Evolutionary conservation across 768 basidiomycete species (phyloP), one percentile per base, ranked within the genome.

Genomic region (Flagelloscypha sp.): DNA sequence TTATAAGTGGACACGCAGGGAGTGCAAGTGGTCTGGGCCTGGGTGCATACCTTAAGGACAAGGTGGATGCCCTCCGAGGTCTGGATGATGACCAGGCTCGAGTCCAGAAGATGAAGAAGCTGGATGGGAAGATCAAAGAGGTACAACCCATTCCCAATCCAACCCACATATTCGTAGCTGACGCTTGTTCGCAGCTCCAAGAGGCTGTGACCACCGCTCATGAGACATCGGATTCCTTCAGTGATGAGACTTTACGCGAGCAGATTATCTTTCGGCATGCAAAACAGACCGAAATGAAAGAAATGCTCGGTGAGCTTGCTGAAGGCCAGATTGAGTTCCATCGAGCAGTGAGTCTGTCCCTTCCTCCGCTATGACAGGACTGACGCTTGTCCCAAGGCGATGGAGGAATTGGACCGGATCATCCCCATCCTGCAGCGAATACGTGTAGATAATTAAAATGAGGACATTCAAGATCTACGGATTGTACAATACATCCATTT

Each of bases 331-430:
- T 98, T 46, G 90, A 92, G 55, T 88, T 95, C 56, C 88, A 95
- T 55, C 84, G 84, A 60, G 73, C 83, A 46, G 87, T 82, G 54
- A 41, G 65, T 50, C 24, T n/a, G 4, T 27, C 38, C 20, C 22
- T 38, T 29, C 19, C 37, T 35, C 13, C n/a, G n/a, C n/a, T n/a
- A n/a, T n/a, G n/a, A n/a, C n/a, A n/a, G n/a, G n/a, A n/a, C n/a
- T n/a, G n/a, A 13, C 18, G 33, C 33, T 33, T 35, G 27, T 34
- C 13, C 45, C n/a, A n/a, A 89, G 83, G 79, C 87, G 36, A 92
- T 94, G 85, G 89, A 97, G 48, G 92, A 97, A 57, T 97, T 90
- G 92, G 92, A 97, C 36, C 70, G 84, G 59, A 84, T 93, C 53
- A 89, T 92, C 70, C 86, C 90, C 48, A 66, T 90, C 48, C 80